A percentile compares a stretch with the other conserved stretches of the same genome.
These are phyloP conservation scores for Leptodontidium sp. DNA, from an alignment of 2,329 filamentous ascomycete genomes.

Conservation along the genomic window DNA sequence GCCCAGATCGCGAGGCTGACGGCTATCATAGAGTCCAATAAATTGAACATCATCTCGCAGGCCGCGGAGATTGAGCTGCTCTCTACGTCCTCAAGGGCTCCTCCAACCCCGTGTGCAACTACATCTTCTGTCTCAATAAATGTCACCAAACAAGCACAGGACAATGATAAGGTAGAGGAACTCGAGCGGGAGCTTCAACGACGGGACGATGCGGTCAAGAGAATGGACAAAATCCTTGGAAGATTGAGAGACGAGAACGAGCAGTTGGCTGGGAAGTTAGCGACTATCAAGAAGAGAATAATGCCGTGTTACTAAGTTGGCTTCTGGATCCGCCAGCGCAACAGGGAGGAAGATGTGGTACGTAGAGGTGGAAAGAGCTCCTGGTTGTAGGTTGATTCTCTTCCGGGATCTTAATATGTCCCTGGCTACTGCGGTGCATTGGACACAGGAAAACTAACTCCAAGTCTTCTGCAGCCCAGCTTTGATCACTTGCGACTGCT, in stretches of 20 bases:
- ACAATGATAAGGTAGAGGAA: not conserved
- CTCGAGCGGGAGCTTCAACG: not conserved
- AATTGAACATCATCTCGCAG: not conserved
- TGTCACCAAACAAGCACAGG: too few species aligned
- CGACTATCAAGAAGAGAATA: not conserved
- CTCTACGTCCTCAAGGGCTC: not conserved
- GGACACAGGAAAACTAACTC: too few species aligned
- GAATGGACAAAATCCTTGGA: not conserved
- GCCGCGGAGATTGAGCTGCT: not conserved
- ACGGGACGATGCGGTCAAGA: not conserved
- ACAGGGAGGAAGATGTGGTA: slow-evolving; percentile 8
- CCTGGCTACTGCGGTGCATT: too few species aligned
- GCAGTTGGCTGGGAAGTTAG: not conserved
- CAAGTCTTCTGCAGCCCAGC: not conserved
- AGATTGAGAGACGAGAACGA: not conserved
- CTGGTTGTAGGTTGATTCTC: not conserved
- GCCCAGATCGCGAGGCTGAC: not conserved
- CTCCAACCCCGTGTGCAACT: not conserved
- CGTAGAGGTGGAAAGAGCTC: slow-evolving; percentile 3
- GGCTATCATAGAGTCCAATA: not conserved
- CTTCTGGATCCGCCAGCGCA: slow-evolving; percentile 15
- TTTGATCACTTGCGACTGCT: slow-evolving; percentile 11
- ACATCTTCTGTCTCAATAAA: not conserved
- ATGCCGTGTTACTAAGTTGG: slow-evolving; percentile 16
- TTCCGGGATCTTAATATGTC: too few species aligned